A percentile compares a stretch with the other conserved stretches of the same genome.
Evolutionary conservation across 345 rosid genomes (phyloP).

Genomic region (Geranium brycei): DNA sequence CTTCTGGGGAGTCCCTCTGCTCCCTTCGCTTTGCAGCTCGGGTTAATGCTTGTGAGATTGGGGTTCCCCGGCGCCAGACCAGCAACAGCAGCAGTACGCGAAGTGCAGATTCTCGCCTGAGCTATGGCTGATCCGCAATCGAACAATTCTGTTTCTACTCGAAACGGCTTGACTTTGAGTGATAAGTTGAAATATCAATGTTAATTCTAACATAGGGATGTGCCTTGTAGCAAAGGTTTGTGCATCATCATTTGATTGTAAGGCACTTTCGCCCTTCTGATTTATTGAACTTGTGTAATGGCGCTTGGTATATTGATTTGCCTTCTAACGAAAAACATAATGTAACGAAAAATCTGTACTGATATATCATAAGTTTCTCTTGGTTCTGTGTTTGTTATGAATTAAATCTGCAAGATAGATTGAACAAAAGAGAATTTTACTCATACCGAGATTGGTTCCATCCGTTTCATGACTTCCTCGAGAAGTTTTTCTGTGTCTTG

Average conservation of each 20-base stretch:
- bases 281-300: no score
- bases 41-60: constrained; percentile 98
- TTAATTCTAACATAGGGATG: constrained; percentile 35
- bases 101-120: constrained; percentile 53
- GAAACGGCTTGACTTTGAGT: background rate
- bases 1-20: constrained; percentile 82
- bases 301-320: no score
- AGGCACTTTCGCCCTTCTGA: no score
- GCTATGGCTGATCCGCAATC: constrained; percentile 39
- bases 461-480: constrained; percentile 56
- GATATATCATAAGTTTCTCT: no score
- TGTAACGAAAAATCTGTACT: background rate
- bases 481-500: constrained; percentile 44
- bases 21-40: constrained; percentile 92
- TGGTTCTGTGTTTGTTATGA: no score
- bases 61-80: constrained; percentile 75
- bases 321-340: background rate
- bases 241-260: background rate
- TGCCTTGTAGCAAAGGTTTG: constrained; percentile 10
- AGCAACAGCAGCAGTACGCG: constrained; percentile 32
- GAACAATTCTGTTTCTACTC: background rate
- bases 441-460: constrained; percentile 8
- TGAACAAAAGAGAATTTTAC: no score
- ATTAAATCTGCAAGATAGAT: no score
- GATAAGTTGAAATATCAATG: constrained; percentile 5